A percentile compares a stretch with the other conserved stretches of the same genome.
Evolutionary conservation across 208 protist species (phyloP).

Genomic region (Crithidia sp.): DNA sequence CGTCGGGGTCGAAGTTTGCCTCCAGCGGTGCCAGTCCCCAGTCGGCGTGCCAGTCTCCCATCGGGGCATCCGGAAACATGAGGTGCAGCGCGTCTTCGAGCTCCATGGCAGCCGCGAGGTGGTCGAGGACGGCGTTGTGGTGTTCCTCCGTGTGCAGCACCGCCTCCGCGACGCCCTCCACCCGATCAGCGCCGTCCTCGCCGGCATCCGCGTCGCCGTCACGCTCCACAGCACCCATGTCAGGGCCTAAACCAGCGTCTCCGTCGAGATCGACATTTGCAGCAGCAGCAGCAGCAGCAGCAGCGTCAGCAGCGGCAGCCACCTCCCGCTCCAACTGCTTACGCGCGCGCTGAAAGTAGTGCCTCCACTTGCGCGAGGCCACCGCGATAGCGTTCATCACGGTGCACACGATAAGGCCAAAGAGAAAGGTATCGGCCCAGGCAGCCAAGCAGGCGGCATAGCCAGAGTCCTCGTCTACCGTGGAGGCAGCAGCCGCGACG

Average conservation of each 20-base stretch:
- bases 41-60: too few relatives aligned
- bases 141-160: too few relatives aligned
- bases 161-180: too few relatives aligned
- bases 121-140: too few relatives aligned
- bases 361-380: conserved; percentile 27
- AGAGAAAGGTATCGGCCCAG: conserved; percentile 25
- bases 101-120: too few relatives aligned
- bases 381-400: conserved; percentile 13
- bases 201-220: neutral
- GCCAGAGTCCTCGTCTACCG: neutral
- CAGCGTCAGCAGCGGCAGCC: neutral
- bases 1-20: too few relatives aligned
- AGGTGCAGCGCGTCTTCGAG: too few relatives aligned
- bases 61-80: too few relatives aligned
- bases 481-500: neutral
- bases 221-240: neutral
- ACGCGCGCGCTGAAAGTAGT: conserved; percentile 23
- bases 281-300: neutral
- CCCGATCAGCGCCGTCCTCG: neutral
- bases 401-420: conserved; percentile 26
- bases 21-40: too few relatives aligned
- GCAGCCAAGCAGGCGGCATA: conserved; percentile 13
- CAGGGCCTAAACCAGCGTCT: neutral
- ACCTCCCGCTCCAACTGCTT: conserved; percentile 1
- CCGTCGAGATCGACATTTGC: neutral